Evolutionary conservation across 768 basidiomycete species (phyloP).

Genomic region (Lepiota brunneoincarnata): DNA sequence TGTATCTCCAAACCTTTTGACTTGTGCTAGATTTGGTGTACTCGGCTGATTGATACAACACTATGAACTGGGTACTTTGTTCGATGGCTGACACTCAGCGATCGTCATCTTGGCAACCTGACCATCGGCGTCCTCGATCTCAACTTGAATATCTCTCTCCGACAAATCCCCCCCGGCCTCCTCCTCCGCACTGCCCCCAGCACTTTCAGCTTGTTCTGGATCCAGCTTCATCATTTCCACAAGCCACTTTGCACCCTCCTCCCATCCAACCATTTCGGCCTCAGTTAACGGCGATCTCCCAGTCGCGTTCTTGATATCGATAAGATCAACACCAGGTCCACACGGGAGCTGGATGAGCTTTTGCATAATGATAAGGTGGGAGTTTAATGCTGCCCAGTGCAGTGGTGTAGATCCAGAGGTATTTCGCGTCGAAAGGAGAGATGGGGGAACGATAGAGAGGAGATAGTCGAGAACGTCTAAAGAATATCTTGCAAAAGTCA

Average conservation of each 20-base stretch:
- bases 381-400: constrained; percentile 90
- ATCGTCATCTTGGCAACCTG: constrained; percentile 64
- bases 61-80: background rate
- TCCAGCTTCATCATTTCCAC: constrained; percentile 80
- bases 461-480: constrained; percentile 77
- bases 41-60: background rate
- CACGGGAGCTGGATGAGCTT: constrained; percentile 52
- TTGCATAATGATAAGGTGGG: constrained; percentile 62
- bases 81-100: background rate
- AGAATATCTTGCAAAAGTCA: constrained; percentile 44
- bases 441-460: constrained; percentile 54
- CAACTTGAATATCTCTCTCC: constrained; percentile 53
- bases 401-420: constrained; percentile 75
- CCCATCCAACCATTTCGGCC: constrained; percentile 77
- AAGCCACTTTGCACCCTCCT: constrained; percentile 82
- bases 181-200: constrained; percentile 33
- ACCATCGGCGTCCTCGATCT: constrained; percentile 72
- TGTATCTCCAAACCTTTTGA: no score
- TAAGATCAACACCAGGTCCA: constrained; percentile 64
- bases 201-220: constrained; percentile 35
- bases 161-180: constrained; percentile 30
- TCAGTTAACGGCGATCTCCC: constrained; percentile 79
- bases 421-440: constrained; percentile 63
- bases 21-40: no score
- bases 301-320: constrained; percentile 72